Conservation (phyloP, 139 green algal species). For the Klebsormidium nitens region DNA sequence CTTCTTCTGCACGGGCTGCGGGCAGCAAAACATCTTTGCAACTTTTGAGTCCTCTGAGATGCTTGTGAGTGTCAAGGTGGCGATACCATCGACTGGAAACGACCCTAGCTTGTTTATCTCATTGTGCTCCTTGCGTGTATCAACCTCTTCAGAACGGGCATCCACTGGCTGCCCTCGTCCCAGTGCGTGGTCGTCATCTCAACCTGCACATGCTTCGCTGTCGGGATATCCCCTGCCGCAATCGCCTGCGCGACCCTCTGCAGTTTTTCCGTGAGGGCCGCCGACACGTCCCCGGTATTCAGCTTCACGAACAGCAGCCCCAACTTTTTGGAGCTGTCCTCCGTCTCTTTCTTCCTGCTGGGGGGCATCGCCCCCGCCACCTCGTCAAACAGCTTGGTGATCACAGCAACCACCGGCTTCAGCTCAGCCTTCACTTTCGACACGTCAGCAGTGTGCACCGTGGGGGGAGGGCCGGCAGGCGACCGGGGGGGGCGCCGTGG, state of each 20-base stretch:
- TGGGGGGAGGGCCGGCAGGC: constrained; percentile 12
- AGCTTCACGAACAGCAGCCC: constrained; percentile 85
- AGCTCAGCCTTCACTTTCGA: constrained; percentile 47
- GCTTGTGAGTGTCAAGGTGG: too few relatives aligned
- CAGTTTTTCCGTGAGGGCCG: constrained; percentile 66
- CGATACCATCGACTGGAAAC: too few relatives aligned
- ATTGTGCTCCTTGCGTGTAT: too few relatives aligned
- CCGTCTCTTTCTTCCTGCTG: constrained; percentile 82
- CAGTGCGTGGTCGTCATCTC: constrained; percentile 86
- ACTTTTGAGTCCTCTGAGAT: too few relatives aligned
- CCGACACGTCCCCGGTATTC: constrained; percentile 68
- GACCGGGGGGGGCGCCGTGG: constrained; percentile 2
- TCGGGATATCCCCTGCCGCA: constrained; percentile 66
- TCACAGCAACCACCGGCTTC: constrained; percentile 53
- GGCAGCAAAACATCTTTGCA: too few relatives aligned
- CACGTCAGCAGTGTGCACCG: constrained; percentile 31
- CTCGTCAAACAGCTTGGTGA: constrained; percentile 65
- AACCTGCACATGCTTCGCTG: constrained; percentile 71
- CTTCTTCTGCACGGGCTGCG: too few relatives aligned
- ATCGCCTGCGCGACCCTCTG: constrained; percentile 72
- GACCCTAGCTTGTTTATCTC: too few relatives aligned
- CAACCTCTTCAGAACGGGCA: constrained; percentile 89
- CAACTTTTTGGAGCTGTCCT: constrained; percentile 87
- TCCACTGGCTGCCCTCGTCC: constrained; percentile 86
- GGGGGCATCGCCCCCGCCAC: constrained; percentile 2